Evolutionary conservation across 192 early-diverging fungal genomes (phyloP), one percentile per base, ranked within the genome.

Genomic region (Glomus cerebriforme): DNA sequence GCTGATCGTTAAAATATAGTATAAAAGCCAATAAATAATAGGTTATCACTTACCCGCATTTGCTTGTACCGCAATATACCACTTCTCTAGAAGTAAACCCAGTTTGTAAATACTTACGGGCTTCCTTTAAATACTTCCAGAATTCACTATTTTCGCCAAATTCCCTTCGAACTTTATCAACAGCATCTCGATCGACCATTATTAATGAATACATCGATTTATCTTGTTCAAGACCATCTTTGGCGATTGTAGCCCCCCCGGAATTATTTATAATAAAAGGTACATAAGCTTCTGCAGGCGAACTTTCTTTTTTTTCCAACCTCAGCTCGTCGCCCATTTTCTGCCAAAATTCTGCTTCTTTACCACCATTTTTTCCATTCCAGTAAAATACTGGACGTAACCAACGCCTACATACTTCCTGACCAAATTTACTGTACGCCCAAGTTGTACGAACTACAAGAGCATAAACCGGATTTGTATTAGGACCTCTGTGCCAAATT

Each of bases 401-500:
- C 86, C 87, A 90, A 13, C 77, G 69, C 6, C 72, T 31, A n/a
- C 77, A 78, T 22, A 81, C 81, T 3, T 49, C 71, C 3, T 31
- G 24, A 0, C 89, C 89, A 79, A 90, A 89, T 65, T 73, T 79
- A 19, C 62, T 67, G 22, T 77, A 75, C 13, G 88, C 88, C 82
- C 87, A 90, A 9, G 80, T 79, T n/a, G 88, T 88, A 2, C 88
- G 82, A 8, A 87, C 86, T 1, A 90, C 85, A 0, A 90, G 78
- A 10, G 86, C 88, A 84, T 90, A 90, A 0, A 88, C 89, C 0
- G 89, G 89, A 47, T 87, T 87, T 13, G 87, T 90, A 71, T 88
- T 88, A 19, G 89, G 89, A 6, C 89, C 89, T 47, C 89, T 82
- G 65, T 90, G 83, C 89, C 89, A 90, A 6, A 85, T 59, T 10